phyloP scores from a whole-genome alignment of 169 alveolate species.

The Eimeria acervulina region DNA sequence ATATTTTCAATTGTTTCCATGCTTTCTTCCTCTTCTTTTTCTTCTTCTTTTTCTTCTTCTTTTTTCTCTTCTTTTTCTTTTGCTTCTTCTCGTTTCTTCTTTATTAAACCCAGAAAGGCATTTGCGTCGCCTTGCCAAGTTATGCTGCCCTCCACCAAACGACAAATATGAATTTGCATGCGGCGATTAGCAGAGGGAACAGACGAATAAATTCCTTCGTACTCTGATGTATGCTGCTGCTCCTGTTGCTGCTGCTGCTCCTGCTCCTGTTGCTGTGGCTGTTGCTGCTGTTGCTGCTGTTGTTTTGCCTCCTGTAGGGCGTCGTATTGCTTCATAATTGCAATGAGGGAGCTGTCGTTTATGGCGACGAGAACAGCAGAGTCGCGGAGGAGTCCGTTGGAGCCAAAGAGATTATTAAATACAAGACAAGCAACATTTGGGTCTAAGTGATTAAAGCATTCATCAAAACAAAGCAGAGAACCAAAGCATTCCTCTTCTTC shows the following conservation, averaged over 20 bases:
- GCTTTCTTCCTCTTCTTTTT: not conserved
- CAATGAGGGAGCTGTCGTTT: conserved; percentile 72
- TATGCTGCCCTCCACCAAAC: conserved; percentile 15
- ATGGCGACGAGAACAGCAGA: conserved; percentile 56
- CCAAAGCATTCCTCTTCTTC: not conserved
- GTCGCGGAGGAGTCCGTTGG: conserved; percentile 39
- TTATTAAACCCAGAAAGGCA: not conserved
- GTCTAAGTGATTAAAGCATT: conserved; percentile 67
- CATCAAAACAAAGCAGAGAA: conserved; percentile 67
- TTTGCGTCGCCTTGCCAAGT: conserved; percentile 43
- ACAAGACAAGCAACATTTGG: conserved; percentile 44
- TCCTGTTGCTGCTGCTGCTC: not conserved
- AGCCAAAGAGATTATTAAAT: conserved; percentile 66
- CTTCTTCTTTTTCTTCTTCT: not conserved
- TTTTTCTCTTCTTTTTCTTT: not conserved
- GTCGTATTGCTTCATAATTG: conserved; percentile 48
- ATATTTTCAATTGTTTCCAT: conserved; percentile 15
- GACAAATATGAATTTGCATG: conserved; percentile 51
- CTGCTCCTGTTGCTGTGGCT: conserved; percentile 15
- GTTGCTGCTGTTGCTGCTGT: conserved; percentile 38
- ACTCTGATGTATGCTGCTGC: not conserved
- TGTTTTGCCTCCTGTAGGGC: not conserved
- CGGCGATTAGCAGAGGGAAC: not conserved
- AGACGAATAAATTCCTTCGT: no score
- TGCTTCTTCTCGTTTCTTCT: not conserved